Percentiles rank a stretch among this genome's conserved stretches.
phyloP scores from a whole-genome alignment of 805 yeast species.

The Clavispora fructus region DNA sequence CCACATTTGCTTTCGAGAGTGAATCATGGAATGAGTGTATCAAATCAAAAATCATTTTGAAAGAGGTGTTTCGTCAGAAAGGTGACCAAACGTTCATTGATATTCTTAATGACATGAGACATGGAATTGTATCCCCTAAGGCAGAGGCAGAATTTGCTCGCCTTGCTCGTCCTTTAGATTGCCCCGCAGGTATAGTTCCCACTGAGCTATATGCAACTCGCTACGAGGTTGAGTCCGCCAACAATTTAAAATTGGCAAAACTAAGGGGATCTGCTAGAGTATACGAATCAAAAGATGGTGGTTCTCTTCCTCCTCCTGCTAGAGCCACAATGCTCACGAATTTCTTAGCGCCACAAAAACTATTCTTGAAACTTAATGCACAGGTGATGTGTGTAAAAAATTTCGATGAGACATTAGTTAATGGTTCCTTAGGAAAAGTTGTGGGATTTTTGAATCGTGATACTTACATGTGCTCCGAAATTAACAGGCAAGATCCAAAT shows the following conservation, averaged over 20 bases:
- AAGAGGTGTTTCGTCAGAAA: slow-evolving; percentile 81
- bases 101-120: slow-evolving; percentile 75
- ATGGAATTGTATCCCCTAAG: slow-evolving; percentile 54
- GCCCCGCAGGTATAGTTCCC: slow-evolving; percentile 76
- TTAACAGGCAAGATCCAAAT: slow-evolving; percentile 16
- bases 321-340: slow-evolving; percentile 8
- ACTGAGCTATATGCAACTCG: slow-evolving; percentile 88
- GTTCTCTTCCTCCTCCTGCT: slow-evolving; percentile 23
- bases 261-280: slow-evolving; percentile 43
- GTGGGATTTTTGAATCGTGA: slow-evolving; percentile 47
- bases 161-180: slow-evolving; percentile 52
- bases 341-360: slow-evolving; percentile 13
- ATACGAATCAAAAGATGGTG: slow-evolving; percentile 40
- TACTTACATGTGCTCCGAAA: slow-evolving; percentile 27
- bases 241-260: slow-evolving; percentile 33
- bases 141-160: slow-evolving; percentile 45
- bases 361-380: slow-evolving; percentile 66
- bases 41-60: slow-evolving; percentile 60
- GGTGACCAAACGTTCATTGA: slow-evolving; percentile 72
- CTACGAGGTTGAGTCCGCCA: slow-evolving; percentile 76
- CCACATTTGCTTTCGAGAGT: slow-evolving; percentile 70
- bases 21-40: slow-evolving; percentile 62
- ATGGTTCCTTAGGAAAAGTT: slow-evolving; percentile 86
- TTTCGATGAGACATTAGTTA: slow-evolving; percentile 67
- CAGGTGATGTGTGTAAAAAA: slow-evolving; percentile 94